A percentile compares a stretch with the other conserved stretches of the same genome.
phyloP scores from a whole-genome alignment of 2,329 filamentous ascomycete species.

The Colletotrichum sp. region DNA sequence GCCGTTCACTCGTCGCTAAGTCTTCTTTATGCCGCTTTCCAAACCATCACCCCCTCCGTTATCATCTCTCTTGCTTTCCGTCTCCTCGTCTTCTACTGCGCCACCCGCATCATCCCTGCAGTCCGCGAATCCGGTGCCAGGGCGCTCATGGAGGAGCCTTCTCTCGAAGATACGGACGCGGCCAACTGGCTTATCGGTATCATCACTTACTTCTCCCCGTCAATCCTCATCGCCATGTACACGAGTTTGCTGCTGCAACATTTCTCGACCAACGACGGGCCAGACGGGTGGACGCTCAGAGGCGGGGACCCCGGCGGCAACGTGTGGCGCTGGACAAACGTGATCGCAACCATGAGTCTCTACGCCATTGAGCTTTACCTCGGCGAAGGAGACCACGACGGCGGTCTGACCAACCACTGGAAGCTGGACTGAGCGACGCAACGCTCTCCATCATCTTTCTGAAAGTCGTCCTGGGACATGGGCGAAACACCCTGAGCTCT shows the following conservation, averaged over 20 bases:
- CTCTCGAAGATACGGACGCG: conserved; percentile 83
- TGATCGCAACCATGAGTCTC: conserved; percentile 85
- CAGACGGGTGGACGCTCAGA: conserved; percentile 82
- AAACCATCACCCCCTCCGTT: conserved; percentile 94
- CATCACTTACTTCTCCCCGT: conserved; percentile 92
- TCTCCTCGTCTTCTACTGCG: conserved; percentile 93
- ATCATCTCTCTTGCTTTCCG: conserved; percentile 95
- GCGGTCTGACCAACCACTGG: conserved; percentile 80
- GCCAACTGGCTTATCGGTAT: conserved; percentile 82
- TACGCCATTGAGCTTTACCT: conserved; percentile 92
- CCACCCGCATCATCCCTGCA: conserved; percentile 93
- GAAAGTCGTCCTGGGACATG: background rate
- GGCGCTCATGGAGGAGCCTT: conserved; percentile 83
- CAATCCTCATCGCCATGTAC: conserved; percentile 93
- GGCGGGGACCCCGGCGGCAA: conserved; percentile 85
- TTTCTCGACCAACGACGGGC: conserved; percentile 78
- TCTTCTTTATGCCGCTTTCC: conserved; percentile 89
- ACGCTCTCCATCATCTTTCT: background rate
- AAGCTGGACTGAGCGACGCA: conserved; percentile 76
- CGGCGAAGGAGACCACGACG: conserved; percentile 80
- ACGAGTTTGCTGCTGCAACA: conserved; percentile 95
- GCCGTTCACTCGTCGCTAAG: conserved; percentile 84
- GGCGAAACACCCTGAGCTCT: background rate
- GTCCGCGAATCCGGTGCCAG: conserved; percentile 86
- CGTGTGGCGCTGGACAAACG: conserved; percentile 91